Percentiles rank a stretch among this genome's conserved stretches.
Evolutionary conservation across 2,329 filamentous ascomycete species (phyloP).

Genomic region (Kalaharituber pfeilii): DNA sequence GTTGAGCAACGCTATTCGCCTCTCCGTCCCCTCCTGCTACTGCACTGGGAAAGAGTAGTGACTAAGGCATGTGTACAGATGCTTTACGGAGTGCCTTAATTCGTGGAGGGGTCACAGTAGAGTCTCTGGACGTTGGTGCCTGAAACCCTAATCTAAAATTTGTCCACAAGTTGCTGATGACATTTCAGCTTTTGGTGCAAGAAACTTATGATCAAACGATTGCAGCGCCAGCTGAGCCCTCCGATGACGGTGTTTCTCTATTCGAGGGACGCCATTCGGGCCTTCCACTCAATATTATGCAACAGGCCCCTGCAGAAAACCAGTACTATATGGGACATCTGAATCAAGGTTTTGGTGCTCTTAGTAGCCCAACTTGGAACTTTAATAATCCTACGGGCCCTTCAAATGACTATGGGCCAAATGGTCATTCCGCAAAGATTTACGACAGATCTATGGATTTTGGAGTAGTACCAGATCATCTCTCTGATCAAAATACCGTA

Average conservation of each 20-base stretch:
- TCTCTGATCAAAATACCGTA: background rate
- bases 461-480: background rate
- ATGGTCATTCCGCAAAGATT: background rate
- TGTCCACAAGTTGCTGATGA: slow-evolving; percentile 3
- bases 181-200: slow-evolving; percentile 7
- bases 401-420: background rate
- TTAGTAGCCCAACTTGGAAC: slow-evolving; percentile 3
- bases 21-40: background rate
- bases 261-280: background rate
- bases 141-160: background rate
- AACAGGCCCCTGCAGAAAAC: background rate
- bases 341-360: background rate
- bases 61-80: slow-evolving; percentile 5
- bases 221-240: background rate
- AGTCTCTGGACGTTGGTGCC: slow-evolving; percentile 11
- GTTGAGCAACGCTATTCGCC: background rate
- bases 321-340: background rate
- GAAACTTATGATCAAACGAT: background rate
- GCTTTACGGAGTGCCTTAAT: slow-evolving; percentile 15
- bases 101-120: slow-evolving; percentile 14
- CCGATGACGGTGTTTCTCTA: background rate
- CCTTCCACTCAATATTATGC: background rate
- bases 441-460: background rate
- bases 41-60: background rate
- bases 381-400: background rate